Base-by-base conservation (phyloP, 208 protist species). In the Leishmania tarentolae region DNA sequence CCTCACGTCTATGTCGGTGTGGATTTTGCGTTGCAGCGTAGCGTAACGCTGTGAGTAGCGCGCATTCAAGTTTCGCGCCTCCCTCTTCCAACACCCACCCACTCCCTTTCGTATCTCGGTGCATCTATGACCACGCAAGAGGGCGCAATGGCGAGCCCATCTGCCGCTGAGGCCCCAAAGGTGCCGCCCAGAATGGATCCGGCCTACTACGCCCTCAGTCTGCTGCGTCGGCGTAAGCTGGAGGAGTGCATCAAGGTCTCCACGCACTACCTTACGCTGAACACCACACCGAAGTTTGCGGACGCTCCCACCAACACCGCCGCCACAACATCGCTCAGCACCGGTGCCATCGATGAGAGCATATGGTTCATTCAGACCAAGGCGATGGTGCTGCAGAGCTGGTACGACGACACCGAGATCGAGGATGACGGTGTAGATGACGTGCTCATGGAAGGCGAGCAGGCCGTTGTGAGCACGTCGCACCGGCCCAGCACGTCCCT, bases 371-470 rank as follows among this genome's bases (percentile, higher is more conserved):
- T 99, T 19, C 98, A 99, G 85, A 94, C 91, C 9, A 90, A 92
- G 56, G 92, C 97, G 11, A 89, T 99, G 63, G 97, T 97, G 59
- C 83, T 91, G 76, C 94, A 97, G 79, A 96, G 89, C 78, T 99
- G 92, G 91, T 98, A 98, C 81, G 97, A 99, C 83, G 98, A 99
- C 83, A 88, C 94, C n/a, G 98, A 99, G 46, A 87, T 99, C 72
- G 98, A 99, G 61, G 98, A 99, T 77, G 79, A 99, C 86, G 98
- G 95, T 61, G 87, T 98, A 7, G 95, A 97, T 61, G 95, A 99
- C 46, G 86, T 98, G 44, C 89, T 99, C 44, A 85, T 99, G 73
- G 98, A 99, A 75, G 91, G 87, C 11, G 93, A 97, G 78, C 94
- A 98, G 42, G 93, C 95, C 46, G 90, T 98, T 5, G 92, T 95